phyloP scores from a whole-genome alignment of 306 rosid species.

The Ziziphus jujuba region DNA sequence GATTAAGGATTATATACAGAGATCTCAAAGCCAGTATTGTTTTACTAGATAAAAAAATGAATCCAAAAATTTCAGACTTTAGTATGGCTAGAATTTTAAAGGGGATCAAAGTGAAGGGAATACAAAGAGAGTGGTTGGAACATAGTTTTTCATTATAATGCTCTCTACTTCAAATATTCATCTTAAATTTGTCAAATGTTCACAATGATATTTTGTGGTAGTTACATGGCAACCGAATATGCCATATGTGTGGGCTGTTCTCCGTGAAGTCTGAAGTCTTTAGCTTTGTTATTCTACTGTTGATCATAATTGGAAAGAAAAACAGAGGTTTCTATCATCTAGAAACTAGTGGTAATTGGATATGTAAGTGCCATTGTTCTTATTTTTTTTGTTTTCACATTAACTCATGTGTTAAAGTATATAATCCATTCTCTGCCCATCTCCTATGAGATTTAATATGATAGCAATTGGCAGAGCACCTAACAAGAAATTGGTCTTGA shows the following conservation, averaged over 20 bases:
- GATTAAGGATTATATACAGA: constrained; percentile 45
- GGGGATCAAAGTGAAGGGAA: constrained; percentile 37
- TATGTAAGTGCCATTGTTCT: constrained; percentile 21
- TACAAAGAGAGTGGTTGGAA: constrained; percentile 48
- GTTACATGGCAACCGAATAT: constrained; percentile 65
- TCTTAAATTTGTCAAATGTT: no score
- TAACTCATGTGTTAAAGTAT: no score
- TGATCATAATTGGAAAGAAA: constrained; percentile 32
- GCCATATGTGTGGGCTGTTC: constrained; percentile 45
- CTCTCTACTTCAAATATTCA: no score
- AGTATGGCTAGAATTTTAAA: constrained; percentile 47
- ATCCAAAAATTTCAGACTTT: constrained; percentile 59
- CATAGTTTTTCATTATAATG: constrained; percentile 19
- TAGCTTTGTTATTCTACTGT: constrained; percentile 31
- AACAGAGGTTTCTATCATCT: constrained; percentile 22
- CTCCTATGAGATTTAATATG: no score
- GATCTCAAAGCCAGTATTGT: constrained; percentile 55
- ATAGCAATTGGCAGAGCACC: no score
- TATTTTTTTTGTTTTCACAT: no score
- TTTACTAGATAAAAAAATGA: constrained; percentile 43
- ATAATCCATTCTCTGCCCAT: no score
- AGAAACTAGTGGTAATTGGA: constrained; percentile 16
- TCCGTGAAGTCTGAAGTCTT: constrained; percentile 46
- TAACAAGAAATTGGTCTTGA: no score
- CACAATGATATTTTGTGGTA: constrained; percentile 17